Conservation (phyloP, 768 basidiomycete species). For the Lyophyllum decastes region DNA sequence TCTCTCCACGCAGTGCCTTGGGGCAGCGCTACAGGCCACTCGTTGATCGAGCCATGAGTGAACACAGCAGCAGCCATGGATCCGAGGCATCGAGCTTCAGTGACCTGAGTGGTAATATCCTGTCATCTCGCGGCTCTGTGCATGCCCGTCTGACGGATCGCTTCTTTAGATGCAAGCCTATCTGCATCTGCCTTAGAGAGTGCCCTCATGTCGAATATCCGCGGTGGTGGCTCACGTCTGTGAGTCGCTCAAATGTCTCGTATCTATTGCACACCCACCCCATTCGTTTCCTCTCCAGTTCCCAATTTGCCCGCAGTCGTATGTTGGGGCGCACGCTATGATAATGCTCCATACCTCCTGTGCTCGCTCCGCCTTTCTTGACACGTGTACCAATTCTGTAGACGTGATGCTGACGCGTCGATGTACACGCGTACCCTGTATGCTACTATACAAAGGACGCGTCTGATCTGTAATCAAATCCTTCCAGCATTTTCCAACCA, state of each 20-base stretch:
- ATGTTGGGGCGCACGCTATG: conserved; percentile 28
- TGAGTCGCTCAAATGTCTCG: conserved; percentile 40
- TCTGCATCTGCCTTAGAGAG: conserved; percentile 83
- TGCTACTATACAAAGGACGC: conserved; percentile 11
- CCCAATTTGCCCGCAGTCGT: conserved; percentile 38
- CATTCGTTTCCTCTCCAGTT: conserved; percentile 23
- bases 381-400: background rate
- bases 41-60: conserved; percentile 44
- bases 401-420: conserved; percentile 10
- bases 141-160: background rate
- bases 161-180: conserved; percentile 61
- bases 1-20: conserved; percentile 57
- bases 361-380: background rate
- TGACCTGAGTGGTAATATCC: conserved; percentile 70
- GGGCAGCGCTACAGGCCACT: conserved; percentile 50
- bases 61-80: conserved; percentile 63
- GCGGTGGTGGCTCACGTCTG: conserved; percentile 67
- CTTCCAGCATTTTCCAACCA: conserved; percentile 20
- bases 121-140: background rate
- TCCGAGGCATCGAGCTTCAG: conserved; percentile 84
- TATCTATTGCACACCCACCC: background rate
- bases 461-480: conserved; percentile 18
- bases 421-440: conserved; percentile 8
- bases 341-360: background rate
- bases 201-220: conserved; percentile 75